phyloP scores from a whole-genome alignment of 2,329 filamentous ascomycete species.

The Trichoderma sp. region DNA sequence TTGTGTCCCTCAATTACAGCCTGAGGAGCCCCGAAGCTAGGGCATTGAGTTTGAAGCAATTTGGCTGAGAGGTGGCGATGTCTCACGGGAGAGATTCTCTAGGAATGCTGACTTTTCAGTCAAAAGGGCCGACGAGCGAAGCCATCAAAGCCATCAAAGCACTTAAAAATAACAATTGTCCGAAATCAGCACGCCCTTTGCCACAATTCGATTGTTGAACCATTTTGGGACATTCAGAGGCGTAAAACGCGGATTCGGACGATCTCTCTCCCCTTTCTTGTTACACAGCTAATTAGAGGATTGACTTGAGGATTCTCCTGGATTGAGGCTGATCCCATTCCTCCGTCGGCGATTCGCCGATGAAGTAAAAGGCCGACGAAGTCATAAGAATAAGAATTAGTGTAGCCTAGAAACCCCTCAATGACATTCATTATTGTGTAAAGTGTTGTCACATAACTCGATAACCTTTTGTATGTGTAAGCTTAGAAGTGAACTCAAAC shows the following conservation, averaged over 20 bases:
- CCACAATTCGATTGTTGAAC: conserved; percentile 17
- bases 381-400: neutral
- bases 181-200: neutral
- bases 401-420: neutral
- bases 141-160: neutral
- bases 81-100: neutral
- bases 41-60: conserved; percentile 13
- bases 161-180: neutral
- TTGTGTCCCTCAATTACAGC: neutral
- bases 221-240: neutral
- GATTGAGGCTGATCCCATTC: neutral
- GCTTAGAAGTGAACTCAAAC: neutral
- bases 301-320: neutral
- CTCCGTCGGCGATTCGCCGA: neutral
- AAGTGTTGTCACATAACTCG: neutral
- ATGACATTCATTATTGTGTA: neutral
- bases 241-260: neutral
- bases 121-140: conserved; percentile 2
- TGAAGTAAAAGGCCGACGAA: neutral
- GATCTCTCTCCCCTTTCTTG: neutral
- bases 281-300: neutral
- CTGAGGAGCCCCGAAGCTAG: neutral
- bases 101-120: neutral
- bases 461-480: neutral
- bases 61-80: neutral